These are phyloP conservation scores for Botrytis galanthina DNA, from an alignment of 2,329 filamentous ascomycete species.

Conservation along the genomic window DNA sequence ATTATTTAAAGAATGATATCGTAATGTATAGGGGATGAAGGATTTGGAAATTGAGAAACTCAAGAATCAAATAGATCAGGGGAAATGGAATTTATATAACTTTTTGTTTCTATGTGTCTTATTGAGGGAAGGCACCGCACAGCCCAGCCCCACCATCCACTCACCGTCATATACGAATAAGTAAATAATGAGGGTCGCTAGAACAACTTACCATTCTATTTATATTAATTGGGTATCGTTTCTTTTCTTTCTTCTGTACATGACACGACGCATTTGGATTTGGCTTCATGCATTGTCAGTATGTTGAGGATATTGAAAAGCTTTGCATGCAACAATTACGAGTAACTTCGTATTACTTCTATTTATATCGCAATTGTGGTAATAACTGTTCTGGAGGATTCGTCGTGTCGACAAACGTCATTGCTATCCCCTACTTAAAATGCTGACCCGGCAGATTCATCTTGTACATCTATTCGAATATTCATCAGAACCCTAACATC, in stretches of 20 bases:
- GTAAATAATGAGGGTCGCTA: conserved; percentile 18
- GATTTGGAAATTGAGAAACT: background rate
- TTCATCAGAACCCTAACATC: background rate
- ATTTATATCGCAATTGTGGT: background rate
- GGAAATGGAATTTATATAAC: conserved; percentile 14
- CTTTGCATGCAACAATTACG: too few species aligned
- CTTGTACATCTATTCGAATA: background rate
- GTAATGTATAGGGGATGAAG: background rate
- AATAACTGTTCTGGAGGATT: background rate
- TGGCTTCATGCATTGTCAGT: background rate
- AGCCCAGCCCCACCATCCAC: conserved; percentile 32
- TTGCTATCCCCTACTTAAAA: background rate
- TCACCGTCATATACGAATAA: conserved; percentile 15
- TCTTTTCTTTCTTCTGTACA: conserved; percentile 22
- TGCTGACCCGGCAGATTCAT: conserved; percentile 7
- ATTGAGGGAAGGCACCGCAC: conserved; percentile 14
- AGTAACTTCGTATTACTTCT: background rate
- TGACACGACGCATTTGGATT: conserved; percentile 8
- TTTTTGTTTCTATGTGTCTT: conserved; percentile 10
- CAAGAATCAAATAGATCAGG: background rate
- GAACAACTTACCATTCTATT: conserved; percentile 14
- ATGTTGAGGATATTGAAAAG: background rate
- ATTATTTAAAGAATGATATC: background rate
- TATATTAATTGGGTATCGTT: background rate
- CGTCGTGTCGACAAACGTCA: background rate